These are phyloP conservation scores for Populus hybrid DNA, from an alignment of 441 rosid species.

Conservation along the genomic window DNA sequence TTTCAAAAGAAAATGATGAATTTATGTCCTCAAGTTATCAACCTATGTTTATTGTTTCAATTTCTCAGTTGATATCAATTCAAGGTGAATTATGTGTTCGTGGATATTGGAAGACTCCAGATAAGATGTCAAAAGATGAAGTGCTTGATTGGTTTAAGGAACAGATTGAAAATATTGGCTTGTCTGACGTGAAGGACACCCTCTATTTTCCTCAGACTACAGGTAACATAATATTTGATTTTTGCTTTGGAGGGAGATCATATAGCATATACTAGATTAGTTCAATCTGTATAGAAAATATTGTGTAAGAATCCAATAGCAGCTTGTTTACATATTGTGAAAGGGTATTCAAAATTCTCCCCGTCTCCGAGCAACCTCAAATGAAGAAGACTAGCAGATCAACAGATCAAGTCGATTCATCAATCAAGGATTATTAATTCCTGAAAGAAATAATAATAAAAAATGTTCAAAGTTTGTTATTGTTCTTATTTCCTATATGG, in stretches of 20 bases:
- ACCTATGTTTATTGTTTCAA: neutral
- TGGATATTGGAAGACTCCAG: constrained; percentile 77
- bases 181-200: constrained; percentile 57
- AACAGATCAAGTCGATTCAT: neutral
- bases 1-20: neutral
- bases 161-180: constrained; percentile 51
- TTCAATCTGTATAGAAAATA: neutral
- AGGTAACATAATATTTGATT: constrained; percentile 36
- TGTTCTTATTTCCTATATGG: neutral
- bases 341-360: neutral
- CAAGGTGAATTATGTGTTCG: constrained; percentile 66
- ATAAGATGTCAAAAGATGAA: constrained; percentile 40
- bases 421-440: neutral
- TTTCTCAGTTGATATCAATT: constrained; percentile 52
- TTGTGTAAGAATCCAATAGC: neutral
- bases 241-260: neutral
- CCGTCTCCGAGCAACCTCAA: neutral
- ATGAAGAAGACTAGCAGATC: neutral
- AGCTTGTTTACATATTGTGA: no score
- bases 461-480: neutral
- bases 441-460: neutral
- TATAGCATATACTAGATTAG: neutral
- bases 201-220: constrained; percentile 67
- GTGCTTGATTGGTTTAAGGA: constrained; percentile 57
- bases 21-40: constrained; percentile 1